Conservation (phyloP, 2,329 filamentous ascomycete genomes). For the Chaetomium sp. region DNA sequence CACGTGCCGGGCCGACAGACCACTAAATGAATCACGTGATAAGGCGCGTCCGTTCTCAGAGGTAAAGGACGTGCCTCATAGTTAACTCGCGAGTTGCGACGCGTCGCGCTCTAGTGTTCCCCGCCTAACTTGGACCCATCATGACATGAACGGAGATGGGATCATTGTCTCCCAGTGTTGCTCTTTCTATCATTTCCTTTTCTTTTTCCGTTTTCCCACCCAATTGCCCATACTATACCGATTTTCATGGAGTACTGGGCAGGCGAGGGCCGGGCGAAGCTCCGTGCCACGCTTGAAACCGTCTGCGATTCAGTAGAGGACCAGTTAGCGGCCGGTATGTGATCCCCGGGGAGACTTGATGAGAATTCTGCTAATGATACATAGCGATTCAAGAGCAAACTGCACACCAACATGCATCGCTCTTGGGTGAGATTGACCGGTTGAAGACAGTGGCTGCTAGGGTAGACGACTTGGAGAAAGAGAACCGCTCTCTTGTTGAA, state of each 20-base stretch:
- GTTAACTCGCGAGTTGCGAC: not conserved
- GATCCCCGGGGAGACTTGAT: not conserved
- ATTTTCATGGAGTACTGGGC: slow-evolving; percentile 18
- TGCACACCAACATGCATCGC: slow-evolving; percentile 20
- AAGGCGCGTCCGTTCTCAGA: not conserved
- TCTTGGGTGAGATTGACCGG: slow-evolving; percentile 31
- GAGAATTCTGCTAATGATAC: not conserved
- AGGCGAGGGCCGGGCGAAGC: slow-evolving; percentile 14
- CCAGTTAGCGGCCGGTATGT: slow-evolving; percentile 18
- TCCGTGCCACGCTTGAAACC: slow-evolving; percentile 20
- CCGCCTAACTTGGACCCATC: too few relatives aligned
- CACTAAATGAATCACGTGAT: not conserved
- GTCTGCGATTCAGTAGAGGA: slow-evolving; percentile 19
- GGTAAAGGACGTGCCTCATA: not conserved
- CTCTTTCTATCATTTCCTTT: not conserved
- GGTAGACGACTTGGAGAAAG: slow-evolving; percentile 34
- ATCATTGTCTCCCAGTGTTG: not conserved
- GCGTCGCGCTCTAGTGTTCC: not conserved
- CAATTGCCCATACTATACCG: too few relatives aligned
- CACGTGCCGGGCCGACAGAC: not conserved
- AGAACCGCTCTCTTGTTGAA: slow-evolving; percentile 36
- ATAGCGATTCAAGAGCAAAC: slow-evolving; percentile 25
- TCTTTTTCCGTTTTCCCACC: too few relatives aligned
- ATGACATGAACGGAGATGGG: too few relatives aligned
- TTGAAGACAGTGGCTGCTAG: slow-evolving; percentile 29